These are phyloP conservation scores for Mercurialis annua DNA, from an alignment of 345 rosid genomes.

Conservation along the genomic window DNA sequence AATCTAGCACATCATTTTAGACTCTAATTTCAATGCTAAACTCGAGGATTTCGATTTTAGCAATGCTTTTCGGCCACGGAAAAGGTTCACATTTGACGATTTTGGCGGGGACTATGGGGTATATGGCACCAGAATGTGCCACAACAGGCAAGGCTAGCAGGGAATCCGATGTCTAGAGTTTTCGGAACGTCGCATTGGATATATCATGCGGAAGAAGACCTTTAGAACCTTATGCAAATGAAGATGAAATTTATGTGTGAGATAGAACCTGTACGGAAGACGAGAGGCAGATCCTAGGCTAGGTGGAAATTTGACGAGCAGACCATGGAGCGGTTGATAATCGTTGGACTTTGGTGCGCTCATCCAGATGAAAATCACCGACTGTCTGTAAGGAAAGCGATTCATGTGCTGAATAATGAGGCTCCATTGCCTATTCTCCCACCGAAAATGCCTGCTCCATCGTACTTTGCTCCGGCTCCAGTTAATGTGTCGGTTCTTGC, in stretches of 20 bases:
- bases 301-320: not conserved
- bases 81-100: slow-evolving; percentile 23
- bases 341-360: slow-evolving; percentile 21
- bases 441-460: slow-evolving; percentile 15
- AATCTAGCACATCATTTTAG: slow-evolving; percentile 23
- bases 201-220: slow-evolving; percentile 25
- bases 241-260: slow-evolving; percentile 12
- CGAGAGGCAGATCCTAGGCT: slow-evolving; percentile 17
- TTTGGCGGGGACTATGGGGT: slow-evolving; percentile 25
- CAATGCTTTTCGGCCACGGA: slow-evolving; percentile 20
- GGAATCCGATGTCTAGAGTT: slow-evolving; percentile 23
- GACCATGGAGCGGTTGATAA: slow-evolving; percentile 17
- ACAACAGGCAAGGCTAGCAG: slow-evolving; percentile 27
- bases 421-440: slow-evolving; percentile 26
- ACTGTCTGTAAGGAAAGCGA: slow-evolving; percentile 23
- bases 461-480: slow-evolving; percentile 14
- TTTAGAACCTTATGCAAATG: slow-evolving; percentile 3
- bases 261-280: slow-evolving; percentile 21
- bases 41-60: slow-evolving; percentile 27
- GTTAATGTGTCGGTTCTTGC: not conserved
- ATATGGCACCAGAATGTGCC: slow-evolving; percentile 24
- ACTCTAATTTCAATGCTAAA: slow-evolving; percentile 22
- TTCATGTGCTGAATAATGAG: slow-evolving; percentile 21
- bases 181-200: slow-evolving; percentile 19
- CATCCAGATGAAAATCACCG: slow-evolving; percentile 18